Evolutionary conservation across 768 basidiomycete genomes (phyloP).

Genomic region (Tulasnella sp.): DNA sequence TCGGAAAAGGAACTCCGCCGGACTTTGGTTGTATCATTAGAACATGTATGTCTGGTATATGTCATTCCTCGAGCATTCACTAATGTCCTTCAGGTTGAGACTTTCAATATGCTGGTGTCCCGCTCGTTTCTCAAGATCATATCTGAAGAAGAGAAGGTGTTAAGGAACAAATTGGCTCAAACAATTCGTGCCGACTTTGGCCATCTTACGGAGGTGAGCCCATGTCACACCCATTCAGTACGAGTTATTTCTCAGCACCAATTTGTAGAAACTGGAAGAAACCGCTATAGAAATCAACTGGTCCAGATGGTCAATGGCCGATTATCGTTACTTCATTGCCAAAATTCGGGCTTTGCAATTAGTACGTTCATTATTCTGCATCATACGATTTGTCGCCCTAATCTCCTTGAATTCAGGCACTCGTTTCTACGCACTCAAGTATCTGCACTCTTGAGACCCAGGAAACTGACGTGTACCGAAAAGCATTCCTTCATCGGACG

Average conservation of each 20-base stretch:
- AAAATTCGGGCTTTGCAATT: constrained; percentile 18
- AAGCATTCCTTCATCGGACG: constrained; percentile 18
- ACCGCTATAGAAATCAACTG: constrained; percentile 23
- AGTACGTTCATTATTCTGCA: too few species aligned
- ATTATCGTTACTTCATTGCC: constrained; percentile 5
- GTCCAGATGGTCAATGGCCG: constrained; percentile 10
- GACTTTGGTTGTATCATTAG: constrained; percentile 21
- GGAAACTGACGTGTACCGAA: constrained; percentile 18
- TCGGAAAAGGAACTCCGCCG: constrained; percentile 22
- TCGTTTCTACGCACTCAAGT: constrained; percentile 21
- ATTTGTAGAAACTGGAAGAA: constrained; percentile 18
- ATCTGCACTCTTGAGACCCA: constrained; percentile 17
- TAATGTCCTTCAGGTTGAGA: neutral
- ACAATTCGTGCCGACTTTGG: constrained; percentile 18
- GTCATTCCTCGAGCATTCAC: neutral
- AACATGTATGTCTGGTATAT: too few species aligned
- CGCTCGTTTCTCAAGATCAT: constrained; percentile 20
- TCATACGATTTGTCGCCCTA: neutral
- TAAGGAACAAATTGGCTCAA: constrained; percentile 20
- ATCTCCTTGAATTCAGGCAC: constrained; percentile 16
- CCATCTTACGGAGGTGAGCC: neutral
- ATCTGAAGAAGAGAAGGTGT: constrained; percentile 22
- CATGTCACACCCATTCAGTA: neutral
- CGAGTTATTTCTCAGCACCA: neutral
- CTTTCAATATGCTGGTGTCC: neutral